Evolutionary conservation across 495 filamentous ascomycete genomes (phyloP).

Genomic region (Letharia lupina): DNA sequence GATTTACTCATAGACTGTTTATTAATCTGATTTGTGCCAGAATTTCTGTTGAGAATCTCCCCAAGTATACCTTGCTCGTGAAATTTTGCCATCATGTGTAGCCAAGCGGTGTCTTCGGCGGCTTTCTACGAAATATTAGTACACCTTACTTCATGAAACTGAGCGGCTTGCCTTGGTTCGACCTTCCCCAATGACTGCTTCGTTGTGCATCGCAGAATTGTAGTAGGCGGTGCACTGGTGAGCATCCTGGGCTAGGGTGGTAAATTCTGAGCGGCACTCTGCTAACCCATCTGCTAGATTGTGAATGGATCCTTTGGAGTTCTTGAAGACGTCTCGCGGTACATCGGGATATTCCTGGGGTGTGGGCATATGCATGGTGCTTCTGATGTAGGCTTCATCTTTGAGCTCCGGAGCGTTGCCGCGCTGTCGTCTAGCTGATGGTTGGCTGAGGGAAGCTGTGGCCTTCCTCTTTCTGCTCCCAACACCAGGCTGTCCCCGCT

Average conservation of each 20-base stretch:
- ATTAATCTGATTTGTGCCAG: slow-evolving; percentile 24
- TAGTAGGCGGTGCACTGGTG: slow-evolving; percentile 26
- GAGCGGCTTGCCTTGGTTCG: slow-evolving; percentile 26
- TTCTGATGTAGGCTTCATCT: slow-evolving; percentile 20
- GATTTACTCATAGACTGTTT: slow-evolving; percentile 13
- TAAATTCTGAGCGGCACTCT: slow-evolving; percentile 19
- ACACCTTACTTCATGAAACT: background rate
- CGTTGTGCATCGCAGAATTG: slow-evolving; percentile 23
- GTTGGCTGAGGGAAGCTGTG: background rate
- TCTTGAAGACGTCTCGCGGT: slow-evolving; percentile 23
- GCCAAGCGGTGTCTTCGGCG: slow-evolving; percentile 31
- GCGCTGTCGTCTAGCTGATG: slow-evolving; percentile 13
- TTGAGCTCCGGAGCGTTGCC: slow-evolving; percentile 9
- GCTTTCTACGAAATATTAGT: slow-evolving; percentile 27
- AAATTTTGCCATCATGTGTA: slow-evolving; percentile 31
- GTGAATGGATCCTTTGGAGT: slow-evolving; percentile 26
- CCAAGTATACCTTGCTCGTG: slow-evolving; percentile 29
- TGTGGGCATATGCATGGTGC: slow-evolving; percentile 18
- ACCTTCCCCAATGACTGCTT: slow-evolving; percentile 30
- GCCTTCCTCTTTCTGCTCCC: slow-evolving; percentile 19
- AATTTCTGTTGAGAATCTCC: slow-evolving; percentile 24
- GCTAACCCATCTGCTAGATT: slow-evolving; percentile 24
- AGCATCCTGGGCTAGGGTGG: slow-evolving; percentile 6
- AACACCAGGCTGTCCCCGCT: background rate
- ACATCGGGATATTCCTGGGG: slow-evolving; percentile 19